phyloP scores from a whole-genome alignment of 2,329 filamentous ascomycete genomes.

The Pestalotiopsis sp. region DNA sequence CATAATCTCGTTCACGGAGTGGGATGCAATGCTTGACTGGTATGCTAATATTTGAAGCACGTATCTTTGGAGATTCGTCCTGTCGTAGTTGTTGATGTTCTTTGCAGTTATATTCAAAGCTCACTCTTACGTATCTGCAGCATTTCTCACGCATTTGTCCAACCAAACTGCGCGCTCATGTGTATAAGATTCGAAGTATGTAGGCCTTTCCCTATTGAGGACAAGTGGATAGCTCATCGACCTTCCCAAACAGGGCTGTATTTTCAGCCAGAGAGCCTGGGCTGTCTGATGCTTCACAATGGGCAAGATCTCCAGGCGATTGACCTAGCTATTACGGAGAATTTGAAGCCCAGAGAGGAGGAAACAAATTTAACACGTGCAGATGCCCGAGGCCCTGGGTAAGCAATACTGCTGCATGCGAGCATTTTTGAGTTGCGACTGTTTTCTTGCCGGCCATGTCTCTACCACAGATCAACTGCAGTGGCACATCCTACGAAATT shows the following conservation, averaged over 20 bases:
- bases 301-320: neutral
- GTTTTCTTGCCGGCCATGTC: neutral
- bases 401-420: neutral
- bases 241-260: neutral
- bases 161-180: neutral
- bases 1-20: neutral
- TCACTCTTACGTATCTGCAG: neutral
- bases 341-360: neutral
- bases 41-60: neutral
- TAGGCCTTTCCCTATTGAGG: neutral
- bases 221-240: neutral
- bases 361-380: neutral
- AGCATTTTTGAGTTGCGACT: neutral
- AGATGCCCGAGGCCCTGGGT: neutral
- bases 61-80: neutral
- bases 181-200: neutral
- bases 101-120: neutral
- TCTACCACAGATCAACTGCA: neutral
- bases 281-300: neutral
- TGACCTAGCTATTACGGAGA: neutral
- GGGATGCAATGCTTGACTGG: neutral
- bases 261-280: neutral
- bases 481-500: neutral
- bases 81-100: neutral
- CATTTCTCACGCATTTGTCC: neutral